Base-by-base conservation (phyloP, 1,284 basidiomycete species). In the Cutaneotrichosporon daszewskae region DNA sequence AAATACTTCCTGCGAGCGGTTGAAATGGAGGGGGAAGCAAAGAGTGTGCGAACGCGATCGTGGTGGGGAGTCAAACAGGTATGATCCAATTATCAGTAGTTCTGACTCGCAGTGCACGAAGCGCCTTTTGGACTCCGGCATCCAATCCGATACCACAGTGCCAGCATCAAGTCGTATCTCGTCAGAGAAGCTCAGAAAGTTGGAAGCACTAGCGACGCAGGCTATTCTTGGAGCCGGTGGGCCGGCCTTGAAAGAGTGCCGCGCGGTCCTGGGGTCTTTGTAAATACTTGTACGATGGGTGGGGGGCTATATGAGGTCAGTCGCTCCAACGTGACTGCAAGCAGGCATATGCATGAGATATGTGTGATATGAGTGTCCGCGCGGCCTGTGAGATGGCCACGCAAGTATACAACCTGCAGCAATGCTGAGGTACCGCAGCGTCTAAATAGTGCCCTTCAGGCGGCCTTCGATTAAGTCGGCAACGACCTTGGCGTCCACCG, bases 61-160 rank as follows among this genome's bases (percentile, higher is more conserved):
- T 95, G 88, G 85, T 83, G 84, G 69, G 89, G 88, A 5, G 77
- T 90, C 20, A 89, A 90, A 65, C 73, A 86, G 47, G 88, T 90
- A 27, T 9, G 14, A 27, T 27, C 26, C 26, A 14, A 27, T 9
- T 27, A 27, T 27, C 26, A 27, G 5, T 17, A 14, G 23, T 19
- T 22, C 34, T 44, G 24, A 22, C 19, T 35, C 11, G n/a, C 42
- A 84, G 83, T 81, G 79, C 55, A 72, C 79, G n/a, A 76, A 75
- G 23, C 76, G 76, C 33, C 72, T 84, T 25, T 64, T 77, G 8
- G 65, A 70, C 28, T 23, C 27, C 4, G 4, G 19, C 3, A 16
- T 37, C 24, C 17, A 23, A 26, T 8, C 26, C n/a, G 46, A 55
- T 28, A 60, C 56, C 1, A 81, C 82, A 0, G 69, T 77, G 0